A percentile compares a stretch with the other conserved stretches of the same genome.
These are phyloP conservation scores for Ophiostoma quercus DNA, from an alignment of 2,329 filamentous ascomycete species.

Conservation along the genomic window DNA sequence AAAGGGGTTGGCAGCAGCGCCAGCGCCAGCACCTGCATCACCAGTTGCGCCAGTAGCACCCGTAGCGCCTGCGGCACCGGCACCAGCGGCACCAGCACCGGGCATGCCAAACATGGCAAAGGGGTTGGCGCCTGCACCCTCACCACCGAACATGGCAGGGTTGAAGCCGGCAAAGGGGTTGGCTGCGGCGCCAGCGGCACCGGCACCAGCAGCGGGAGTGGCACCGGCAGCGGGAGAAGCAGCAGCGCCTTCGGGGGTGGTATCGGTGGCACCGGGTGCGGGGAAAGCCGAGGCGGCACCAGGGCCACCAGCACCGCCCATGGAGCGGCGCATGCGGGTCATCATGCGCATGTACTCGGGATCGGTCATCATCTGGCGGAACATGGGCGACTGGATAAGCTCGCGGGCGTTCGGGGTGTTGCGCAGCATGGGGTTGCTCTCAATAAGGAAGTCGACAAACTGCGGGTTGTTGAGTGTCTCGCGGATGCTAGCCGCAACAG, in stretches of 20 bases:
- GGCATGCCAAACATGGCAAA: slow-evolving; percentile 30
- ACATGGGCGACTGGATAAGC: slow-evolving; percentile 80
- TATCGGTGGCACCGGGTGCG: slow-evolving; percentile 86
- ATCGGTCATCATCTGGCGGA: slow-evolving; percentile 89
- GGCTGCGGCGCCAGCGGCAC: slow-evolving; percentile 20
- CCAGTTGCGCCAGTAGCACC: slow-evolving; percentile 5
- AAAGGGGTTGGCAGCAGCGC: slow-evolving; percentile 24
- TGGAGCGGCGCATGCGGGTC: slow-evolving; percentile 72
- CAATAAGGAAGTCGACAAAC: slow-evolving; percentile 90
- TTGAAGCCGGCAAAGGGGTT: slow-evolving; percentile 26
- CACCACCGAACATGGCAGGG: slow-evolving; percentile 20
- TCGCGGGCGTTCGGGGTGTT: slow-evolving; percentile 71
- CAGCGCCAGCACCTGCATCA: background rate
- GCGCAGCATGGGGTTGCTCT: slow-evolving; percentile 78
- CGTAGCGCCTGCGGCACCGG: background rate
- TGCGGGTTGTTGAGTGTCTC: slow-evolving; percentile 94
- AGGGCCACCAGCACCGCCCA: slow-evolving; percentile 47
- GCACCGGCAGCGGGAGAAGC: slow-evolving; percentile 32
- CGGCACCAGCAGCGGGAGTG: slow-evolving; percentile 8
- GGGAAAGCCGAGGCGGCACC: slow-evolving; percentile 59
- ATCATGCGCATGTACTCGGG: slow-evolving; percentile 78
- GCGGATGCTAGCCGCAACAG: slow-evolving; percentile 81
- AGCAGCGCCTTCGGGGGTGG: slow-evolving; percentile 55
- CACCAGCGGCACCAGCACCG: background rate
- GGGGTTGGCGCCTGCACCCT: slow-evolving; percentile 34